Evolutionary conservation across 768 basidiomycete genomes (phyloP), one percentile per base, ranked within the genome.

Genomic region (Boletus rufocinnamomeus): DNA sequence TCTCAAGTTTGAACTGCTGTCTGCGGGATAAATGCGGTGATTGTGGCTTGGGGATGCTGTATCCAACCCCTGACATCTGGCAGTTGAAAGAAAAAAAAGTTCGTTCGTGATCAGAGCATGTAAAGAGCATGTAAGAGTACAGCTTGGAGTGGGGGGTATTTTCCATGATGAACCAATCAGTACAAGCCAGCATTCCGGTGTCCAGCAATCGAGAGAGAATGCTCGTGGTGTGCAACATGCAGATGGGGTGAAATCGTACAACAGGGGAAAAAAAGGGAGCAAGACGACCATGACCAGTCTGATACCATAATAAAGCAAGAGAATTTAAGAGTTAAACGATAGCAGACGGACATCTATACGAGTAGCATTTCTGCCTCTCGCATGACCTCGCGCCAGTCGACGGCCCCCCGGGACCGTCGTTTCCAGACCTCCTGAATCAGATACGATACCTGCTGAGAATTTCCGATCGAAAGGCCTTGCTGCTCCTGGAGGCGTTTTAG

Each of bases 371-470:
- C 71, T 23, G 72, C 69, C 34, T 78, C 71, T 28, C 72, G 76
- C 73, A 91, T 79, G 17, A 78, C 75, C 56, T 78, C 73, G 37
- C 88, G 79, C 89, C 91, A 93, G 59, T 78, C 77, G 46, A 91
- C 84, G 13, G 79, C 73, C 40, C 64, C 70, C 8, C 56, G 64
- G 19, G 53, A 62, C 54, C 74, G 74, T 38, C 80, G 75, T 30
- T 75, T 65, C 90, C 91, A 91, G 50, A 93, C 80, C 38, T 72
- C 60, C 50, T 78, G 71, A 69, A 93, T 80, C 62, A 92, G 72
- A 16, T 60, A 51, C 45, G 72, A 72, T 34, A 88, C 84, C 44
- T 82, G 77, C n/a, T 72, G 67, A 56, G 84, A 84, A 64, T 92
- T 92, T 34, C 91, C 91, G 28, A 87, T 79, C 11, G 77, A 76